Evolutionary conservation across 768 basidiomycete genomes (phyloP), one percentile per base, ranked within the genome.

Genomic region (Podaxis rugospora): DNA sequence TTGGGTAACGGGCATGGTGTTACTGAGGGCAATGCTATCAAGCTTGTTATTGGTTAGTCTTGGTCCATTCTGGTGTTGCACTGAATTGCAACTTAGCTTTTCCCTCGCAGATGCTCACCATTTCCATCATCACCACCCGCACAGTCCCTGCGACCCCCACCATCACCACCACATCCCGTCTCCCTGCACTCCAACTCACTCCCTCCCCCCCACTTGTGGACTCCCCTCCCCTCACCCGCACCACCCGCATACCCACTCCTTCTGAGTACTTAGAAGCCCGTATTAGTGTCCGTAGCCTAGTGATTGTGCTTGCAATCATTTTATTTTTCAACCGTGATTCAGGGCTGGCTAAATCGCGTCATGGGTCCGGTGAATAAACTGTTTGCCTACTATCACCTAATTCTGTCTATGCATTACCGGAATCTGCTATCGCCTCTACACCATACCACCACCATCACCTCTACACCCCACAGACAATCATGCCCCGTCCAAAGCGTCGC

Each of bases 401-500:
- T 50, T 42, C 51, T 35, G 62, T 51, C 36, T 63, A 32, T 55
- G n/a, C 59, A 60, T 53, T 54, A 46, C 42, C 40, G 25, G 11
- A 18, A 53, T 40, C 37, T 46, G 42, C n/a, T 44, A 44, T 44
- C 16, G 4, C n/a, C 52, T 36, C 37, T 55, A 25, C 14, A 62
- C 36, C 42, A 40, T 2, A 57, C 32, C 32, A 57, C 55, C 40
- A 50, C 55, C 49, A 57, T 16, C 56, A 44, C 51, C 51, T 39
- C 64, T 46, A 55, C 39, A 28, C 57, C 44, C 57, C 52, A 54
- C 53, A 10, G 18, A 25, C 42, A 53, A 67, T 40, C 18, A 83
- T 81, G 80, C 75, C 81, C 60, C 72, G 72, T 55, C 37, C 37
- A 4, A 73, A 76, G 56, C 75, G 76, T 58, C 73, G 75, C 51